phyloP scores from a whole-genome alignment of 2,329 filamentous ascomycete genomes.

The Coniella lustricola region DNA sequence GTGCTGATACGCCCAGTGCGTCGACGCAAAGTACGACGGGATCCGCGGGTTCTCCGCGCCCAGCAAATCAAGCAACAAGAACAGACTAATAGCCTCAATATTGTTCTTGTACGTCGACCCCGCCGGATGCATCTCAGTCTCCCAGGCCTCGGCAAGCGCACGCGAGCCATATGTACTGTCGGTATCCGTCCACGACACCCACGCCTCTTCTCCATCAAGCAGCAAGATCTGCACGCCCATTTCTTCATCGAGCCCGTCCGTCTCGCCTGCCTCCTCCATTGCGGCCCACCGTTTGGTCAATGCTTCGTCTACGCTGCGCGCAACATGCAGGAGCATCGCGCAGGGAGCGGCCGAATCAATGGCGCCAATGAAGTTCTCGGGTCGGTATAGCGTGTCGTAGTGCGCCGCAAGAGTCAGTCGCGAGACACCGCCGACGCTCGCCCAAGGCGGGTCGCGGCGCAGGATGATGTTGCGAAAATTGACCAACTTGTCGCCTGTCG shows the following conservation, averaged over 20 bases:
- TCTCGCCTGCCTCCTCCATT: conserved; percentile 52
- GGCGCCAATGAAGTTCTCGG: conserved; percentile 73
- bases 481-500: conserved; percentile 52
- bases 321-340: conserved; percentile 75
- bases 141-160: conserved; percentile 68
- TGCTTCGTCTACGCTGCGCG: conserved; percentile 62
- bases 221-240: conserved; percentile 74
- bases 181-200: conserved; percentile 60
- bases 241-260: conserved; percentile 51
- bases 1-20: conserved; percentile 85
- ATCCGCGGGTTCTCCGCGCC: conserved; percentile 62
- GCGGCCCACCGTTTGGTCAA: conserved; percentile 67
- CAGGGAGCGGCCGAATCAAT: conserved; percentile 80
- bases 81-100: conserved; percentile 67
- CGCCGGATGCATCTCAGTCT: conserved; percentile 55
- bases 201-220: conserved; percentile 79
- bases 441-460: conserved; percentile 72
- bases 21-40: conserved; percentile 81
- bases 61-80: conserved; percentile 85
- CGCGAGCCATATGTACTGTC: conserved; percentile 75
- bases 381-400: conserved; percentile 70
- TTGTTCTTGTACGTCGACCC: conserved; percentile 62
- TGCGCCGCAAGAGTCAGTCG: conserved; percentile 74
- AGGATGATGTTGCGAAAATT: conserved; percentile 75
- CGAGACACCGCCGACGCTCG: conserved; percentile 60